phyloP scores from a whole-genome alignment of 2,329 filamentous ascomycete species.

The Parastagonospora avenae region DNA sequence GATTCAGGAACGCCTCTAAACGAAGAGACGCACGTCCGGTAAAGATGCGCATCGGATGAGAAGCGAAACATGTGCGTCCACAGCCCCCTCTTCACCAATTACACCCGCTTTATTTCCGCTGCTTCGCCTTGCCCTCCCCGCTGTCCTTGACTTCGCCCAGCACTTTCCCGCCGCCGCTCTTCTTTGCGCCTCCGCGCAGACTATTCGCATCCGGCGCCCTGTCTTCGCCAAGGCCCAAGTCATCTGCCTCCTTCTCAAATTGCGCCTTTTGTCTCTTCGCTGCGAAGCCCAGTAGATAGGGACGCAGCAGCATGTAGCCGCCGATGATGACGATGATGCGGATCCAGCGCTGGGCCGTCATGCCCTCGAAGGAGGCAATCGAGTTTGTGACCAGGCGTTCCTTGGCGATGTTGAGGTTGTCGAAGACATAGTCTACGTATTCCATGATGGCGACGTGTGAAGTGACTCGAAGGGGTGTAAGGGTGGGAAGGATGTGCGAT shows the following conservation, averaged over 20 bases:
- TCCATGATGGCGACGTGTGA: constrained; percentile 1
- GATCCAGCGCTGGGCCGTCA: constrained; percentile 58
- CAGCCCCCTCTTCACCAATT: constrained; percentile 47
- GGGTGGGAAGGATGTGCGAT: neutral
- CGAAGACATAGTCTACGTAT: constrained; percentile 18
- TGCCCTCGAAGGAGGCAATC: constrained; percentile 49
- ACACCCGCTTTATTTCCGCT: constrained; percentile 60
- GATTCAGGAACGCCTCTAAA: constrained; percentile 17
- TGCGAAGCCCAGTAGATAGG: constrained; percentile 72
- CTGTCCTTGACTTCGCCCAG: constrained; percentile 46
- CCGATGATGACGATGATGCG: constrained; percentile 74
- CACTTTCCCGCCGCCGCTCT: constrained; percentile 44
- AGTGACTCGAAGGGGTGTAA: neutral
- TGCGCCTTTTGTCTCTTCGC: constrained; percentile 67
- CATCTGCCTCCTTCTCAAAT: constrained; percentile 59
- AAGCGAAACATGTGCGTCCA: neutral
- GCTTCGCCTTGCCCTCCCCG: constrained; percentile 65
- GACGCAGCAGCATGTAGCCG: constrained; percentile 72
- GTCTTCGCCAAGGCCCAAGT: constrained; percentile 43
- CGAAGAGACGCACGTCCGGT: constrained; percentile 7
- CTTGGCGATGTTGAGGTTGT: constrained; percentile 38
- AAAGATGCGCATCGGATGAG: neutral
- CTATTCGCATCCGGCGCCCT: constrained; percentile 39
- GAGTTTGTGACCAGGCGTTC: constrained; percentile 50
- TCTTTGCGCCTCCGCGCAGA: constrained; percentile 44